These are phyloP conservation scores for Picochlorum sp. DNA, from an alignment of 139 green algal species.

Conservation along the genomic window DNA sequence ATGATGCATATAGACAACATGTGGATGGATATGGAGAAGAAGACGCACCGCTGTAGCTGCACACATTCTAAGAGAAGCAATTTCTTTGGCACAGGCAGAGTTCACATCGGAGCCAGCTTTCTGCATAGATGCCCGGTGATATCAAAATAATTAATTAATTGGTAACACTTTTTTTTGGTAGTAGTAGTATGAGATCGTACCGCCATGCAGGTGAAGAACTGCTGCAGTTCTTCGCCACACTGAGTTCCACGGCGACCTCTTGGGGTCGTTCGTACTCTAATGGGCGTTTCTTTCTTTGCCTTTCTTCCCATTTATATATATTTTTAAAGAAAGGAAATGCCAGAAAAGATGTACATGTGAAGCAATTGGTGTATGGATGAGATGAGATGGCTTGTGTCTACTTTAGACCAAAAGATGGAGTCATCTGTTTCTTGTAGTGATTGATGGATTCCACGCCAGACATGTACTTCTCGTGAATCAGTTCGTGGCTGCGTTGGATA, in stretches of 20 bases:
- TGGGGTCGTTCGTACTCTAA: slow-evolving; percentile 11
- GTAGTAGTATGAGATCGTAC: background rate
- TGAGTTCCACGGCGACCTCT: background rate
- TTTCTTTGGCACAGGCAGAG: slow-evolving; percentile 11
- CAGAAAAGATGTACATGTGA: too few relatives aligned
- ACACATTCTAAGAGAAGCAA: slow-evolving; percentile 11
- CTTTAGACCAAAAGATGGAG: too few relatives aligned
- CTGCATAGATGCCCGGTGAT: background rate
- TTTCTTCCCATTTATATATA: slow-evolving; percentile 4
- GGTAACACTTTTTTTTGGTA: background rate
- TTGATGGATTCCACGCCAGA: too few relatives aligned
- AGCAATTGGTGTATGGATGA: too few relatives aligned
- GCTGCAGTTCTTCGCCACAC: slow-evolving; percentile 12
- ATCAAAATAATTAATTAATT: background rate
- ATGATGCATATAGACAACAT: background rate
- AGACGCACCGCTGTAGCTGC: slow-evolving; percentile 20
- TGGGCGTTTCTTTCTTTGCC: background rate
- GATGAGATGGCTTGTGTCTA: too few relatives aligned
- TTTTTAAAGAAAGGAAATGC: background rate
- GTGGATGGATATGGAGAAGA: background rate
- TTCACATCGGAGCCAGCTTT: slow-evolving; percentile 14
- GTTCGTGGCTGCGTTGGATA: too few relatives aligned
- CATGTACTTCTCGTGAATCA: too few relatives aligned
- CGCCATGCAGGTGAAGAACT: slow-evolving; percentile 15
- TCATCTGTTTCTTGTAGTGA: too few relatives aligned